Conservation (phyloP, 805 yeast species). For the Yarrowia sp. region DNA sequence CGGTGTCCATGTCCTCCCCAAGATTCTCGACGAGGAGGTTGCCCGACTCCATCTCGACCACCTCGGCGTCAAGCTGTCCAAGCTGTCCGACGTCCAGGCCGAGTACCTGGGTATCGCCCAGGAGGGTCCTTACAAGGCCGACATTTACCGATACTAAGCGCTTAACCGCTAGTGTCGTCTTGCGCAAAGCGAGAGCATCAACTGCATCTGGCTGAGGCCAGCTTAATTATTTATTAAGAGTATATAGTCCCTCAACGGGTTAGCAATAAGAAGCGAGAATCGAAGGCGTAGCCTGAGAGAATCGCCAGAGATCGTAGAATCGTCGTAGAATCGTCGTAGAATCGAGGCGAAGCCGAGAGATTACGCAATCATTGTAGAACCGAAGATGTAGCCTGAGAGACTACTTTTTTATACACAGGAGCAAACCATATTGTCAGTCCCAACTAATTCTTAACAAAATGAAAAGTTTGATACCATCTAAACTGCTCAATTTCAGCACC, state of each 20-base stretch:
- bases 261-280: neutral
- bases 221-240: slow-evolving; percentile 39
- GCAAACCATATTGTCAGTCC: too few species aligned
- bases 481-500: too few species aligned
- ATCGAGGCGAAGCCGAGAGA: too few species aligned
- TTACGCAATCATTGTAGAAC: too few species aligned
- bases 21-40: slow-evolving; percentile 97
- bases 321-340: too few species aligned
- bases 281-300: neutral
- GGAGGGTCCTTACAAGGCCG: slow-evolving; percentile 98
- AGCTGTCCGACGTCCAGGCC: slow-evolving; percentile 79
- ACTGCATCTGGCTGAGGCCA: slow-evolving; percentile 37
- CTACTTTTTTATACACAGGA: too few species aligned
- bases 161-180: slow-evolving; percentile 17
- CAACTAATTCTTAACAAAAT: too few species aligned
- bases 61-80: slow-evolving; percentile 86
- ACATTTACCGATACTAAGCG: slow-evolving; percentile 92
- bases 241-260: slow-evolving; percentile 38
- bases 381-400: too few species aligned
- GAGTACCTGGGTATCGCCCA: slow-evolving; percentile 91
- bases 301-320: too few species aligned
- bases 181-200: slow-evolving; percentile 13
- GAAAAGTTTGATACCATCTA: too few species aligned
- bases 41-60: slow-evolving; percentile 96
- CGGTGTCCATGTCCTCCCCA: slow-evolving; percentile 97